phyloP scores from a whole-genome alignment of 176 grass and related monocot species.

The Oryza officinalis region DNA sequence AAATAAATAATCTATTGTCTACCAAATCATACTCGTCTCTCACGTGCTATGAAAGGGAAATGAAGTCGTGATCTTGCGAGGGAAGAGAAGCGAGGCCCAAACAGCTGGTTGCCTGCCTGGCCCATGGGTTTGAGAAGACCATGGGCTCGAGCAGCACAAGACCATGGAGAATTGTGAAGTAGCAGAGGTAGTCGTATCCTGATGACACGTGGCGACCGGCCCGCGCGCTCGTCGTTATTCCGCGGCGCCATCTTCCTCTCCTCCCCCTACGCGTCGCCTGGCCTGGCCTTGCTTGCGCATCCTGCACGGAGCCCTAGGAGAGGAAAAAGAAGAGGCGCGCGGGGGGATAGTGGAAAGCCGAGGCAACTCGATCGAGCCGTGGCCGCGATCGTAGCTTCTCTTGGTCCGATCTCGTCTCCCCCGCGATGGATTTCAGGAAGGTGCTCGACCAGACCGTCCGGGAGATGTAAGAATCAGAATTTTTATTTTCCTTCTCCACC shows the following conservation, averaged over 20 bases:
- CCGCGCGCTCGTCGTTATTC: background rate
- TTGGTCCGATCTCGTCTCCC: background rate
- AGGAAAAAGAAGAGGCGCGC: background rate
- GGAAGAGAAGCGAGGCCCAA: too few relatives aligned
- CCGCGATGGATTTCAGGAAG: slow-evolving; percentile 90
- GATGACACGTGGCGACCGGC: slow-evolving; percentile 18
- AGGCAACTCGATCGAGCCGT: background rate
- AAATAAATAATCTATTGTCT: too few relatives aligned
- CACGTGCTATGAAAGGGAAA: too few relatives aligned
- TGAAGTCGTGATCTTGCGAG: too few relatives aligned
- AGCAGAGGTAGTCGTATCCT: background rate
- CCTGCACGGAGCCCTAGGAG: slow-evolving; percentile 21
- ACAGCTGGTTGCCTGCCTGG: too few relatives aligned
- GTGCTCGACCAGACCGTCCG: slow-evolving; percentile 73
- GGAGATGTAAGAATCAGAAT: slow-evolving; percentile 60
- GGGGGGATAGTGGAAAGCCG: background rate
- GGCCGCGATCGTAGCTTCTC: background rate
- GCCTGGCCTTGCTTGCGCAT: background rate
- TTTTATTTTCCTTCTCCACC: background rate
- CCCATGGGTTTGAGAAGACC: too few relatives aligned
- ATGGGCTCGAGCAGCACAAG: background rate
- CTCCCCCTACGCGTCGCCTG: background rate
- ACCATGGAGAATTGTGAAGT: background rate
- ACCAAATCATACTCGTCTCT: too few relatives aligned
- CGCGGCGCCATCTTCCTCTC: slow-evolving; percentile 20